Evolutionary conservation across 2,329 filamentous ascomycete genomes (phyloP), one percentile per base, ranked within the genome.

Genomic region (Microascus cirrosus): DNA sequence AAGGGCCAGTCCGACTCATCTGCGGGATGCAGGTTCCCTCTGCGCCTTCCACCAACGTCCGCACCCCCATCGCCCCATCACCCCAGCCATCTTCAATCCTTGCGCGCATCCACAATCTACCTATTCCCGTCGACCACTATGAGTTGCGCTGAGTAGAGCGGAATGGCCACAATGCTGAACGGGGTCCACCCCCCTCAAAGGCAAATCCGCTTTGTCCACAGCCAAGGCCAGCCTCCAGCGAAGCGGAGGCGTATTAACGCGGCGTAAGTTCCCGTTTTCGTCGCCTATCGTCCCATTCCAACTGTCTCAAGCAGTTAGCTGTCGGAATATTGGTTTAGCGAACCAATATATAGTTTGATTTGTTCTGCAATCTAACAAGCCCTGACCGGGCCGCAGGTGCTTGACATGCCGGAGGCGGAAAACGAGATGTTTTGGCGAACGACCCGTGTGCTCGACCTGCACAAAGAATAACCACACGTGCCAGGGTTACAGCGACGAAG

Each of bases 241-340:
- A 93, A 92, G 72, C 79, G 88, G 65, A 81, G 89, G 67, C 80
- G 89, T 65, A 89, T 93, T 66, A 90, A 86, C 72, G 86, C 88
- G 66, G 89, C 89, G 83, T 89, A 78, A 71, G 84, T 79, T 57
- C 63, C 58, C 56, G 63, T 59, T 52, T 59, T 58, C 58, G 61
- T 59, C 60, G 60, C 57, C 51, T 61, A 10, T 22, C 32, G 32
- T 13, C n/a, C 8, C 53, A 7, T 54, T 36, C 51, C 24, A 24
- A 53, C 18, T 8, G 10, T n/a, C 13, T 18, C 24, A 8, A 13
- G 24, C 24, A 53, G 20, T 12, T 22, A 32, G n/a, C 32, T 15
- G 6, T n/a, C 28, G 12, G 18, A 13, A 48, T 18, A 24, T 53
- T n/a, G 24, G 4, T n/a, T 28, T n/a, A 28, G 51, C 51, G 51